Percentiles rank a stretch among this genome's conserved stretches.
Conservation (phyloP, 331 rosid species). For the Quercus tomentella region DNA sequence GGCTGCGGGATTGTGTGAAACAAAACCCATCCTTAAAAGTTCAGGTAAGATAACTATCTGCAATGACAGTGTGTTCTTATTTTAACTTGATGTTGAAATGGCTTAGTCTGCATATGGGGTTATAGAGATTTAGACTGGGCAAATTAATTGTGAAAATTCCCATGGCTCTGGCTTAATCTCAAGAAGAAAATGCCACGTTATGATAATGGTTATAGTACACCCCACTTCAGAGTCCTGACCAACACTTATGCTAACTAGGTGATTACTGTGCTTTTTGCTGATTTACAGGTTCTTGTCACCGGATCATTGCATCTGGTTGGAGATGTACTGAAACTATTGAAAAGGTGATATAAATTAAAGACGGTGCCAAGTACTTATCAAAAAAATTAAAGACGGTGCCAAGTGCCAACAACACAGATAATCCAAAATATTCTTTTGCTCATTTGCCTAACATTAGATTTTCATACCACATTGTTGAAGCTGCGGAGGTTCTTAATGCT, state of each 20-base stretch:
- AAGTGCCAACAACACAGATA: background rate
- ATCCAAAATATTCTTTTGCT: constrained; percentile 19
- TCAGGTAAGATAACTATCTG: constrained; percentile 46
- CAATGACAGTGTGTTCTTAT: background rate
- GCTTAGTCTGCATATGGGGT: background rate
- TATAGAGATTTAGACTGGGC: no score
- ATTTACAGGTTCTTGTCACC: constrained; percentile 74
- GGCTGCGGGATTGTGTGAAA: constrained; percentile 66
- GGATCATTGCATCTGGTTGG: constrained; percentile 79
- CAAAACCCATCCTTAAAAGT: constrained; percentile 56
- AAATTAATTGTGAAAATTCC: no score
- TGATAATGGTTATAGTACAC: background rate
- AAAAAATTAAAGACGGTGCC: background rate
- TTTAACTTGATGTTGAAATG: background rate
- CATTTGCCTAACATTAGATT: background rate
- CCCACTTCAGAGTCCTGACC: background rate
- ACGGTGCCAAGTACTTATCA: no score
- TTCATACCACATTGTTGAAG: background rate
- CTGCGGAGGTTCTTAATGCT: background rate
- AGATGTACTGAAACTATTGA: constrained; percentile 44
- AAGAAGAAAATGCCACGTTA: background rate
- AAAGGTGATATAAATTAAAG: constrained; percentile 17
- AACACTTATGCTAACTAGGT: background rate
- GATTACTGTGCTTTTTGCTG: constrained; percentile 2
- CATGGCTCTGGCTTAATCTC: background rate